Evolutionary conservation across 2,329 filamentous ascomycete genomes (phyloP), one percentile per base, ranked within the genome.

Genomic region (Ophiosphaerella narmari): DNA sequence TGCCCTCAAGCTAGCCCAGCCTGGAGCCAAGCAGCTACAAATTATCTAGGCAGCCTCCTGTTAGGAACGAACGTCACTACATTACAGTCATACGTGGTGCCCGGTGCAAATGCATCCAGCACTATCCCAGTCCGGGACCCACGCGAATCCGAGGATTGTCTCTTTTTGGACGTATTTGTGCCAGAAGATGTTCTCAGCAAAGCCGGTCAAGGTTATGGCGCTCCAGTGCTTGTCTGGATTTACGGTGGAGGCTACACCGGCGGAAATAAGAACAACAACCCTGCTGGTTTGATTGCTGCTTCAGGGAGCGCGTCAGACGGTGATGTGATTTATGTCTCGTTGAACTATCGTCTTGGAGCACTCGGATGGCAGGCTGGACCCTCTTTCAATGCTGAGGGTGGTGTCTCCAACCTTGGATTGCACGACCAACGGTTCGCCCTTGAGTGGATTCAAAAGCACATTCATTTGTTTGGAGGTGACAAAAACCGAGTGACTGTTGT

Each of bases 211-310:
- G 47, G 73, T 5, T 63, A 53, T 18, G 68, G 54, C 36, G 60
- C 69, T 66, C 74, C 79, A 0, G 79, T 82, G 0, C 52, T 81
- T 1, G 75, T 81, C 4, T 80, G 75, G 75, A 78, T 82, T 34
- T 78, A 80, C 55, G 80, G 80, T 13, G 54, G 79, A 7, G 79
- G 78, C 8, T 81, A 80, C 45, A 70, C 68, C 4, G 54, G 57
- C 2, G 75, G 75, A 6, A 67, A 68, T 33, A 81, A 80, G 57
- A 70, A 63, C 18, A 59, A 66, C 8, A 71, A 75, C 31, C 75
- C 76, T 5, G 69, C 75, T 18, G 74, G 74, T 7, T 60, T 80
- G 8, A 62, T 79, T 8, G 67, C 72, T 24, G 74, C 76, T 7
- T 79, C 75, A 43, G 73, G 75, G 45, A 69, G 71, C 29, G 65